Percentiles rank a stretch among this genome's conserved stretches.
These are phyloP conservation scores for Baudoinia panamericana DNA, from an alignment of 495 filamentous ascomycete species.

Conservation along the genomic window DNA sequence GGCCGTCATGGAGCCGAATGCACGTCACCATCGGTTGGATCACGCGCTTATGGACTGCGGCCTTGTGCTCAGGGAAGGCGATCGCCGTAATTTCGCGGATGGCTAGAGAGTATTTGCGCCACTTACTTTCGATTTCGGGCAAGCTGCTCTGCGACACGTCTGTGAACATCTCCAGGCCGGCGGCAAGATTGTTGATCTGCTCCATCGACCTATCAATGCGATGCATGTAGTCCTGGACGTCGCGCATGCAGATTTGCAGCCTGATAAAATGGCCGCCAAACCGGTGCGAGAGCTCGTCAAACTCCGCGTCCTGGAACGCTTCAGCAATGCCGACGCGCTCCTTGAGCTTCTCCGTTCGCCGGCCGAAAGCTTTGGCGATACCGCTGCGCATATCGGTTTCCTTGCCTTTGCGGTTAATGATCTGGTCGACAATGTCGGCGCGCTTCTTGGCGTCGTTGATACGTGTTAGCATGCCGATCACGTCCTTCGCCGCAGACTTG, in stretches of 20 bases:
- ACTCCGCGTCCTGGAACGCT: slow-evolving; percentile 63
- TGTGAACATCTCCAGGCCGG: slow-evolving; percentile 52
- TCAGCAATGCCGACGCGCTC: slow-evolving; percentile 54
- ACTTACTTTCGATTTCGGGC: slow-evolving; percentile 79
- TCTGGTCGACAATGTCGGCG: slow-evolving; percentile 75
- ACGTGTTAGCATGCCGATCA: slow-evolving; percentile 59
- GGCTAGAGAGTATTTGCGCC: slow-evolving; percentile 69
- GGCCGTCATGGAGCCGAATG: slow-evolving; percentile 66
- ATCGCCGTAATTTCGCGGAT: slow-evolving; percentile 68
- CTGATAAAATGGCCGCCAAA: slow-evolving; percentile 81
- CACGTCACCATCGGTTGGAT: slow-evolving; percentile 77
- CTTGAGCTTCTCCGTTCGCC: slow-evolving; percentile 64
- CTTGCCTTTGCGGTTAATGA: slow-evolving; percentile 73
- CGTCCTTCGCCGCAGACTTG: slow-evolving; percentile 44
- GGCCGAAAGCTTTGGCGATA: slow-evolving; percentile 73
- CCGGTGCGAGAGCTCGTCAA: slow-evolving; percentile 58
- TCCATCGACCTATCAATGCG: slow-evolving; percentile 57
- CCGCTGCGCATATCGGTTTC: slow-evolving; percentile 75
- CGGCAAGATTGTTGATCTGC: slow-evolving; percentile 55
- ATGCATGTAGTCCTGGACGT: slow-evolving; percentile 74
- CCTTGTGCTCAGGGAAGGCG: slow-evolving; percentile 72
- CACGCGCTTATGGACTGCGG: slow-evolving; percentile 61
- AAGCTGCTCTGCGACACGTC: slow-evolving; percentile 49
- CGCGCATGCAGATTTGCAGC: slow-evolving; percentile 76
- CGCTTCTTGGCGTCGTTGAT: slow-evolving; percentile 92